Conservation (phyloP, 768 basidiomycete species). For the Lactarius trivialis region DNA sequence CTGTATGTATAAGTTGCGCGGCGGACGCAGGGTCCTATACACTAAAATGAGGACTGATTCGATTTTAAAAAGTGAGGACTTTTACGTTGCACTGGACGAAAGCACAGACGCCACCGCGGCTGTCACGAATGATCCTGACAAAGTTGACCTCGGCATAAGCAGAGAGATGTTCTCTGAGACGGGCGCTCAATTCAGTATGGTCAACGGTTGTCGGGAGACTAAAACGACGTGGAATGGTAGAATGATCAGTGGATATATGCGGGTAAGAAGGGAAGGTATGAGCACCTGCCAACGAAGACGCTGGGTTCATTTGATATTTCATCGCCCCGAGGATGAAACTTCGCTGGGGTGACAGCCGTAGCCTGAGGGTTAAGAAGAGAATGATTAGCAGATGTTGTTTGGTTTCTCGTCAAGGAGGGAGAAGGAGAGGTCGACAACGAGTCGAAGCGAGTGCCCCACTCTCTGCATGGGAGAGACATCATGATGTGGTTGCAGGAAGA, state of each 20-base stretch:
- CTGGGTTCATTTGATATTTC: conserved; percentile 68
- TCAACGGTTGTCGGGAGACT: conserved; percentile 70
- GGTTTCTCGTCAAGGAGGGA: conserved; percentile 24
- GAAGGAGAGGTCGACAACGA: conserved; percentile 49
- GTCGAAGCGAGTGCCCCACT: conserved; percentile 73
- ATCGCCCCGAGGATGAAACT: conserved; percentile 25
- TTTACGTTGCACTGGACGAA: conserved; percentile 81
- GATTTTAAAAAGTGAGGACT: conserved; percentile 12
- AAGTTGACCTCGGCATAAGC: conserved; percentile 58
- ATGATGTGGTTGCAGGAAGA: not conserved
- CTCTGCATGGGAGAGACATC: conserved; percentile 43
- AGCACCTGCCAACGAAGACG: conserved; percentile 78
- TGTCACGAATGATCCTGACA: conserved; percentile 67
- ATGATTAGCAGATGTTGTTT: conserved; percentile 15
- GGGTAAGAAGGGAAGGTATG: conserved; percentile 8
- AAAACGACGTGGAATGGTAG: conserved; percentile 4
- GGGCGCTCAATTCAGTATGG: conserved; percentile 49
- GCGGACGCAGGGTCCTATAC: conserved; percentile 53
- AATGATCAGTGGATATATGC: conserved; percentile 15
- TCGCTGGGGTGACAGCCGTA: conserved; percentile 22
- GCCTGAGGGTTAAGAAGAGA: conserved; percentile 23
- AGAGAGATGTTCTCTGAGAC: conserved; percentile 62
- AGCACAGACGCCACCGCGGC: conserved; percentile 72
- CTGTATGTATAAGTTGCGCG: conserved; percentile 48
- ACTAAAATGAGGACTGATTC: not conserved